These are phyloP conservation scores for Leptomonas seymouri DNA, from an alignment of 208 protist species.

Conservation along the genomic window DNA sequence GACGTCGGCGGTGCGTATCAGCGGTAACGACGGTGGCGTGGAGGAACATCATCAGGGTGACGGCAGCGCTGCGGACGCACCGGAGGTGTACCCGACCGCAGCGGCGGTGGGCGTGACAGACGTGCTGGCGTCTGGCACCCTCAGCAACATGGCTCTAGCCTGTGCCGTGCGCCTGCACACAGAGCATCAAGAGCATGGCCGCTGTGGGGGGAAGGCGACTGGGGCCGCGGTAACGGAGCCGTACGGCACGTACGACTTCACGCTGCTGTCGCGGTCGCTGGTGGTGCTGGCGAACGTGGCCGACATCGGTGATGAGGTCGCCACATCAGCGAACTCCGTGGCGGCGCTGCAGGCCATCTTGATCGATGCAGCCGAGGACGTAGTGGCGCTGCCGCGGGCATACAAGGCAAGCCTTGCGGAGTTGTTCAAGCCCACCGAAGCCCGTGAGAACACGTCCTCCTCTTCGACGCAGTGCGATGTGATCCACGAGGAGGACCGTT, in stretches of 20 bases:
- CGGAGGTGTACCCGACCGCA: slow-evolving; percentile 48
- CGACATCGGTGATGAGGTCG: slow-evolving; percentile 50
- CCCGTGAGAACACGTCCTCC: background rate
- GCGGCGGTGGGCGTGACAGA: slow-evolving; percentile 62
- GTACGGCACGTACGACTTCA: slow-evolving; percentile 53
- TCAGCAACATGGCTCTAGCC: slow-evolving; percentile 65
- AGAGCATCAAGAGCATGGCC: slow-evolving; percentile 22
- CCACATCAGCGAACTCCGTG: slow-evolving; percentile 65
- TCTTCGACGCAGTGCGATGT: background rate
- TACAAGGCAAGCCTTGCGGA: slow-evolving; percentile 34
- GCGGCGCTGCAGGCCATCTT: slow-evolving; percentile 70
- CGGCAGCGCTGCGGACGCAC: slow-evolving; percentile 3
- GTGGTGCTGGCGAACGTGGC: slow-evolving; percentile 50
- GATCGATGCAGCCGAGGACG: slow-evolving; percentile 36
- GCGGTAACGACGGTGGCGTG: background rate
- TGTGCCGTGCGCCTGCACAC: slow-evolving; percentile 66
- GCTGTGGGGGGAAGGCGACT: background rate
- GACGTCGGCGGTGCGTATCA: background rate
- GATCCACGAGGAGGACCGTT: slow-evolving; percentile 30
- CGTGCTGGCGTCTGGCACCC: slow-evolving; percentile 45
- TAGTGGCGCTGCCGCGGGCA: slow-evolving; percentile 29
- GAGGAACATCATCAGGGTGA: background rate
- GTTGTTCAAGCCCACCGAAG: slow-evolving; percentile 40
- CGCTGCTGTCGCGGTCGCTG: slow-evolving; percentile 53
- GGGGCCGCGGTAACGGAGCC: slow-evolving; percentile 1